These are phyloP conservation scores for Russula vinacea DNA, from an alignment of 768 basidiomycete species.

Conservation along the genomic window DNA sequence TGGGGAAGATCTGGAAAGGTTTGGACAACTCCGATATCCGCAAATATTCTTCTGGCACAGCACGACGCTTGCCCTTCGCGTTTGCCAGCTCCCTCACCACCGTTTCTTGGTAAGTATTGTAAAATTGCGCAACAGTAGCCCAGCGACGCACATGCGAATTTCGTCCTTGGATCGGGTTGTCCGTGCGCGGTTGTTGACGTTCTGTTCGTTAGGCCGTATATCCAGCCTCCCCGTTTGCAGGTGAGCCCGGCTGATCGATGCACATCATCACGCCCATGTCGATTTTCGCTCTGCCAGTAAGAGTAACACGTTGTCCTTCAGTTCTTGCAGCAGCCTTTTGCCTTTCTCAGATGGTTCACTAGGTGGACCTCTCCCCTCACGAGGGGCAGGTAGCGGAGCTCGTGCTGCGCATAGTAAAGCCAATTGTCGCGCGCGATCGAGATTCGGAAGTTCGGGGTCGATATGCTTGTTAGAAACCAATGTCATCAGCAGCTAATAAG, in stretches of 20 bases:
- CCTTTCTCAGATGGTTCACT: slow-evolving; percentile 48
- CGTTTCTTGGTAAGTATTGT: slow-evolving; percentile 53
- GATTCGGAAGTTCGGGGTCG: slow-evolving; percentile 69
- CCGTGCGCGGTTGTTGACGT: slow-evolving; percentile 63
- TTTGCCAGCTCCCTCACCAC: slow-evolving; percentile 52
- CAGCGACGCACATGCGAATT: slow-evolving; percentile 64
- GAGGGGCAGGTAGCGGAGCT: slow-evolving; percentile 41
- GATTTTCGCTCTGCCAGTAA: slow-evolving; percentile 67
- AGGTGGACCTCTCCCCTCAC: slow-evolving; percentile 44
- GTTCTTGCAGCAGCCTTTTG: slow-evolving; percentile 45
- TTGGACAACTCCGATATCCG: slow-evolving; percentile 43
- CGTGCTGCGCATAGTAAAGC: slow-evolving; percentile 74
- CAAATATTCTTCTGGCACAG: slow-evolving; percentile 41
- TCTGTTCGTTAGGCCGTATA: slow-evolving; percentile 65
- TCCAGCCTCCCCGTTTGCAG: slow-evolving; percentile 33
- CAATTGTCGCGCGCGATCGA: slow-evolving; percentile 67
- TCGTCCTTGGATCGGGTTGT: slow-evolving; percentile 64
- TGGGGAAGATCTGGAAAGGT: no score
- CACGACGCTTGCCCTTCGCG: slow-evolving; percentile 61
- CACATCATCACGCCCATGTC: slow-evolving; percentile 49
- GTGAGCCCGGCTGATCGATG: slow-evolving; percentile 37
- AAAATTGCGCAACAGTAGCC: slow-evolving; percentile 57
- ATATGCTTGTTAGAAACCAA: slow-evolving; percentile 78
- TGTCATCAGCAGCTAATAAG: no score
- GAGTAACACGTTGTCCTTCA: slow-evolving; percentile 58